Evolutionary conservation across 148 eudicot genomes (phyloP).

Genomic region (Tetragonia tetragonoides): DNA sequence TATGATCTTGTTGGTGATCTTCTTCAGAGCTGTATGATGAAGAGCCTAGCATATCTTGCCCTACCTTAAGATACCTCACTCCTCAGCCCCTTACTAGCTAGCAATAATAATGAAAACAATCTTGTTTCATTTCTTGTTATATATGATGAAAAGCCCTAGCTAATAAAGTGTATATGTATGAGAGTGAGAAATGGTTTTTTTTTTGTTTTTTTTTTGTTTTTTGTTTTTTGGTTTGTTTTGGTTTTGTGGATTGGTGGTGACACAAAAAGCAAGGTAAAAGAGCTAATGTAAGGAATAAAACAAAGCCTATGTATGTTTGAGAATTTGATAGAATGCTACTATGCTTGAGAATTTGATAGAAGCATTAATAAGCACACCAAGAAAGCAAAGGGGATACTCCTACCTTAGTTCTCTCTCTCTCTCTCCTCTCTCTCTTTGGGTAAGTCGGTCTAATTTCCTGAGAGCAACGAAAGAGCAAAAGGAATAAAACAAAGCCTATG

Average conservation of each 20-base stretch:
- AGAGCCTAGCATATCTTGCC: constrained; percentile 40
- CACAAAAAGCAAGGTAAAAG: constrained; percentile 29
- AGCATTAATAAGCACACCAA: background rate
- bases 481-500: constrained; percentile 27
- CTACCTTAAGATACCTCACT: background rate
- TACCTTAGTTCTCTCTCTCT: background rate
- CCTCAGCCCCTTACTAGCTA: too few relatives aligned
- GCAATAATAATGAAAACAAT: too few relatives aligned
- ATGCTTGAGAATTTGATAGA: background rate
- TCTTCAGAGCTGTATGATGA: constrained; percentile 38
- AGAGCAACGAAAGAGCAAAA: constrained; percentile 28
- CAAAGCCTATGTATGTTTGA: too few relatives aligned
- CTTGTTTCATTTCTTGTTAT: too few relatives aligned
- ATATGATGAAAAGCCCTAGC: constrained; percentile 15
- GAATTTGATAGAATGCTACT: background rate
- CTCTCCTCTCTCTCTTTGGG: background rate
- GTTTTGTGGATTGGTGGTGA: background rate
- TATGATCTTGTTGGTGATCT: constrained; percentile 16
- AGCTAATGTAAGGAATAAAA: background rate
- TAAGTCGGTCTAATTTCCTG: constrained; percentile 7
- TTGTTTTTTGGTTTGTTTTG: too few relatives aligned
- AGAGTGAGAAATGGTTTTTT: background rate
- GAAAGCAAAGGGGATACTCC: background rate
- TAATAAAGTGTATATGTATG: background rate
- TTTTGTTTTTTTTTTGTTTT: background rate